Percentiles rank a stretch among this genome's conserved stretches.
Conservation (phyloP, 768 basidiomycete genomes). For the Xerocomellus chrysenteron region DNA sequence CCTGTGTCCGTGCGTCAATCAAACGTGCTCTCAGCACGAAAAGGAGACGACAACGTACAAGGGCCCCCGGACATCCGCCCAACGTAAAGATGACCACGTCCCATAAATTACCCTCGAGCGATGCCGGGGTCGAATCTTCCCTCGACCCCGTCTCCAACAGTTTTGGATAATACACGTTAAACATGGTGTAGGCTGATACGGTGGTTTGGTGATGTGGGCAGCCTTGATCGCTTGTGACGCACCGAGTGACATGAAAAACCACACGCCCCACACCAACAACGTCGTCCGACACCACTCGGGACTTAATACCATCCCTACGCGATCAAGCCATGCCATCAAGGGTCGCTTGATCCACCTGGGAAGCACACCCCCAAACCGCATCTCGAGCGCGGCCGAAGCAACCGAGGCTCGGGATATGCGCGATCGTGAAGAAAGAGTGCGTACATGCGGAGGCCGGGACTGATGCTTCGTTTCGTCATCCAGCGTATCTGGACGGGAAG, state of each 20-base stretch:
- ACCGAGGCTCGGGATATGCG: conserved; percentile 35
- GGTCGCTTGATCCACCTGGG: conserved; percentile 59
- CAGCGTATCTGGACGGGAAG: conserved; percentile 7
- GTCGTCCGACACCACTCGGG: conserved; percentile 80
- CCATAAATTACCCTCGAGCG: conserved; percentile 66
- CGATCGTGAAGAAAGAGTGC: conserved; percentile 5
- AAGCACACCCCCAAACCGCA: conserved; percentile 40
- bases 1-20: conserved; percentile 37
- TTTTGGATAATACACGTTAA: conserved; percentile 90
- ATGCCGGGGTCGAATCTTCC: conserved; percentile 36
- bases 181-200: conserved; percentile 79
- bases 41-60: conserved; percentile 48
- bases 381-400: conserved; percentile 38
- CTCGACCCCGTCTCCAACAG: conserved; percentile 58
- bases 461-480: conserved; percentile 19
- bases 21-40: background rate
- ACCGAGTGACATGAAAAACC: conserved; percentile 81
- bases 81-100: conserved; percentile 86
- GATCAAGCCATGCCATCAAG: conserved; percentile 64
- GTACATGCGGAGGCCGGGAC: background rate
- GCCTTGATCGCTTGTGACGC: conserved; percentile 20
- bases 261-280: conserved; percentile 73
- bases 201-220: background rate
- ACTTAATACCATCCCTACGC: conserved; percentile 66
- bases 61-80: conserved; percentile 81